Evolutionary conservation across 192 early-diverging fungal species (phyloP).

Genomic region (Umbelopsis vinacea): DNA sequence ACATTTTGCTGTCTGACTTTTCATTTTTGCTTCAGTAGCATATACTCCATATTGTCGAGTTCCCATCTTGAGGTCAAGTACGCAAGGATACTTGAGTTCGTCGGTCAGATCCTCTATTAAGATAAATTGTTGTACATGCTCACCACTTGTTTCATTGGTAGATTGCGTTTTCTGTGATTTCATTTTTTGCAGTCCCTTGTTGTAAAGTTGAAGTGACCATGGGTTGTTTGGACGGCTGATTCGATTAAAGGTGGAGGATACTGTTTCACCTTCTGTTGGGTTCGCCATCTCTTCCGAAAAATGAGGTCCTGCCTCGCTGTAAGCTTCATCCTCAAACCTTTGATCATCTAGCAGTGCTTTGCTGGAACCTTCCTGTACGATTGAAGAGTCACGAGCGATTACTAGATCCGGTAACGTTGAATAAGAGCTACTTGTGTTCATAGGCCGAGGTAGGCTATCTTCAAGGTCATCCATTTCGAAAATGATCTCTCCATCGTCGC

Average conservation of each 20-base stretch:
- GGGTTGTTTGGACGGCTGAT: conserved; percentile 30
- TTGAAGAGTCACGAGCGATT: neutral
- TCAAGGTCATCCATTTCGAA: conserved; percentile 36
- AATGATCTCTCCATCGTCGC: conserved; percentile 12
- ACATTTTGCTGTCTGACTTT: conserved; percentile 92
- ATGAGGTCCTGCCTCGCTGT: conserved; percentile 3
- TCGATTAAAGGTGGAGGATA: neutral
- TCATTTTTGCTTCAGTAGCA: conserved; percentile 79
- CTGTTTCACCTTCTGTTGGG: neutral
- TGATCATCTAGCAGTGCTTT: neutral
- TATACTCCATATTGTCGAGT: conserved; percentile 95
- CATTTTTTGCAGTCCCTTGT: conserved; percentile 33
- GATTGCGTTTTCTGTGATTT: conserved; percentile 6
- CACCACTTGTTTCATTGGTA: neutral
- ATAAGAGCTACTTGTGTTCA: neutral
- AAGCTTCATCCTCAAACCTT: neutral
- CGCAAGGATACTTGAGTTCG: conserved; percentile 87
- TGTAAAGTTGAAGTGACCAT: conserved; percentile 34
- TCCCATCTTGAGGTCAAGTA: conserved; percentile 99
- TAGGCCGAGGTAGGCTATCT: neutral
- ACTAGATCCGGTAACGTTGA: conserved; percentile 1
- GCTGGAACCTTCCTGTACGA: neutral
- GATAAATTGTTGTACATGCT: conserved; percentile 74
- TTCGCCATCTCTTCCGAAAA: neutral
- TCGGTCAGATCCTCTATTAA: conserved; percentile 93